Percentiles rank a stretch among this genome's conserved stretches.
Evolutionary conservation across 2,329 filamentous ascomycete species (phyloP).

Genomic region (Ceratocystis ficicola): DNA sequence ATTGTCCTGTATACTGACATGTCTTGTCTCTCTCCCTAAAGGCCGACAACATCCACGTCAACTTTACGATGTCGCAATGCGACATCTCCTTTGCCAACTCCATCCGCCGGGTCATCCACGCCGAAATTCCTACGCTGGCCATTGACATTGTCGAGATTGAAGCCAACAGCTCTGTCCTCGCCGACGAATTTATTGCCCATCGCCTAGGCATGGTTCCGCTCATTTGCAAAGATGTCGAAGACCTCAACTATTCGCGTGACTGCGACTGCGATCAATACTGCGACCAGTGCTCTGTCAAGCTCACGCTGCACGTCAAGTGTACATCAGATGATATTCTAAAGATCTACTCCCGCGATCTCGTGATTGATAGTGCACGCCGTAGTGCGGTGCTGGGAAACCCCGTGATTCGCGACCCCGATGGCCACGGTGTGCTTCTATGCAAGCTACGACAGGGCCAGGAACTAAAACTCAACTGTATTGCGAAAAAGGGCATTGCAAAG

Average conservation of each 20-base stretch:
- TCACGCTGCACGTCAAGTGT: slow-evolving; percentile 76
- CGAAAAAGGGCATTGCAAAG: slow-evolving; percentile 97
- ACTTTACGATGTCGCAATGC: slow-evolving; percentile 83
- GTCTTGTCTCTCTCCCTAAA: slow-evolving; percentile 30
- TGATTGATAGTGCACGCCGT: slow-evolving; percentile 55
- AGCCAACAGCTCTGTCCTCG: slow-evolving; percentile 85
- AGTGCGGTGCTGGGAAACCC: slow-evolving; percentile 69
- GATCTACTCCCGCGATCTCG: slow-evolving; percentile 82
- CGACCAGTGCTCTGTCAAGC: slow-evolving; percentile 75
- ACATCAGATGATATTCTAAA: slow-evolving; percentile 80
- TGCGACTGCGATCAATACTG: slow-evolving; percentile 96
- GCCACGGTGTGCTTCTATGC: slow-evolving; percentile 71
- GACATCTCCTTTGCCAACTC: slow-evolving; percentile 89
- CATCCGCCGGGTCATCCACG: slow-evolving; percentile 77
- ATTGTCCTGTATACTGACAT: background rate
- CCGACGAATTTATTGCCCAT: slow-evolving; percentile 92
- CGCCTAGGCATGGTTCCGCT: slow-evolving; percentile 83
- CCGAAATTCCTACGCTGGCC: slow-evolving; percentile 86
- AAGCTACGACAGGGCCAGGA: slow-evolving; percentile 87
- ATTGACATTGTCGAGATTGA: slow-evolving; percentile 92
- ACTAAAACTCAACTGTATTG: slow-evolving; percentile 78
- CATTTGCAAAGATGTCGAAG: slow-evolving; percentile 68
- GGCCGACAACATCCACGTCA: slow-evolving; percentile 69
- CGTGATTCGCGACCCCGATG: slow-evolving; percentile 71
- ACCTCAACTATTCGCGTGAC: slow-evolving; percentile 77